phyloP scores from a whole-genome alignment of 2,329 filamentous ascomycete genomes.

The Akanthomyces lecanii region DNA sequence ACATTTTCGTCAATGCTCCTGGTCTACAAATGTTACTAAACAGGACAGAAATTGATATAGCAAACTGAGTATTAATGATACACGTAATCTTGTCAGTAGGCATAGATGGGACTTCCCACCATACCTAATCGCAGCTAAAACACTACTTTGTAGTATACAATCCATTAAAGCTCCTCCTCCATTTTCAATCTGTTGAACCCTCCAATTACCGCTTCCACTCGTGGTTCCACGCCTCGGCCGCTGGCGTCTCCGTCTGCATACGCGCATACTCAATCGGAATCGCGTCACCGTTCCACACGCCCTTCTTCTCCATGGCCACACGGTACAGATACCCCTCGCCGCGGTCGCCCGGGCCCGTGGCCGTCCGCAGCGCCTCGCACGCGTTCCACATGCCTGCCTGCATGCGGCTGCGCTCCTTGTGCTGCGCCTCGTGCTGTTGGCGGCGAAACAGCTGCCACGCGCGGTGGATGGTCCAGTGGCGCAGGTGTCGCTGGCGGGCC shows the following conservation, averaged over 20 bases:
- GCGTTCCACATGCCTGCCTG: conserved; percentile 80
- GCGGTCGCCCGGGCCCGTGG: conserved; percentile 48
- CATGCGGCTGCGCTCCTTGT: conserved; percentile 70
- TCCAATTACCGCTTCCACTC: conserved; percentile 67
- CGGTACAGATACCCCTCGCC: conserved; percentile 74
- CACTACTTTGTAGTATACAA: not conserved
- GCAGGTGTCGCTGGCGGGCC: conserved; percentile 78
- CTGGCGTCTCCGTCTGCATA: conserved; percentile 78
- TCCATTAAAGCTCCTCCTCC: not conserved
- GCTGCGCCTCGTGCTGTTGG: conserved; percentile 58
- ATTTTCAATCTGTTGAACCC: no score
- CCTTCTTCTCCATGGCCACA: conserved; percentile 86
- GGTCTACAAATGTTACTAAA: no score
- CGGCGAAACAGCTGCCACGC: conserved; percentile 82
- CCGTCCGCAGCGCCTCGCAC: conserved; percentile 74
- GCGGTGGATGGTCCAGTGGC: conserved; percentile 98
- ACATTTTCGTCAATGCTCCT: no score
- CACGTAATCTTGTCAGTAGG: not conserved
- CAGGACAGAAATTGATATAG: no score
- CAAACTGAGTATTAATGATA: not conserved
- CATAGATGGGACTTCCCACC: not conserved
- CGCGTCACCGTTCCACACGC: conserved; percentile 65
- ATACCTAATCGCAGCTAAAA: no score
- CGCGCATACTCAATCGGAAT: conserved; percentile 91
- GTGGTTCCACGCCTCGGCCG: conserved; percentile 82